Evolutionary conservation across 2,329 filamentous ascomycete genomes (phyloP).

Genomic region (Exophiala viscosa): DNA sequence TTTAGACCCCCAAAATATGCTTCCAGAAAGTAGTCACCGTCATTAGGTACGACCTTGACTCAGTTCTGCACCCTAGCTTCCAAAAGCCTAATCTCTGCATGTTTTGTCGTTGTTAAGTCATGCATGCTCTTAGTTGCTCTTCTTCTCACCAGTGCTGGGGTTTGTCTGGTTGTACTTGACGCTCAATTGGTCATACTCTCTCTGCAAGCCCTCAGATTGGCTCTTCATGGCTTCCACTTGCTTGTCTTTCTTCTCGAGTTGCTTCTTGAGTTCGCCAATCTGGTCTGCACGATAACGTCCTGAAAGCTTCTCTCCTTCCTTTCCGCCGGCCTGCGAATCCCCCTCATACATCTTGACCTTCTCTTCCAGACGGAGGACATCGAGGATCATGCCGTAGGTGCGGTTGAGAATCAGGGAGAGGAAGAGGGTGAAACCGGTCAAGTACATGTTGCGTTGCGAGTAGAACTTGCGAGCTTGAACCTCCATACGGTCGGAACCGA

Average conservation of each 20-base stretch:
- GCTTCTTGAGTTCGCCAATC: conserved; percentile 70
- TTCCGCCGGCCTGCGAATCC: conserved; percentile 55
- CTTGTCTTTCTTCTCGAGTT: conserved; percentile 69
- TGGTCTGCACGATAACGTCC: conserved; percentile 69
- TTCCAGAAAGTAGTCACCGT: neutral
- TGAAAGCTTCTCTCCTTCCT: conserved; percentile 69
- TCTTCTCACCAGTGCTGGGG: conserved; percentile 48
- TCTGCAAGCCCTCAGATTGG: conserved; percentile 76
- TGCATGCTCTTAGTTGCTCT: conserved; percentile 46
- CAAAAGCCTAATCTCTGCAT: neutral
- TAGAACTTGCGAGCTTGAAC: conserved; percentile 99
- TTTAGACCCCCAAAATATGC: neutral
- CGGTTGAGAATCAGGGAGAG: conserved; percentile 96
- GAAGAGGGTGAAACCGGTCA: conserved; percentile 98
- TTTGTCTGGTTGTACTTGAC: conserved; percentile 67
- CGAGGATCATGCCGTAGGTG: conserved; percentile 95
- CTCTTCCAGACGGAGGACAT: conserved; percentile 87
- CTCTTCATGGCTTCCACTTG: conserved; percentile 89
- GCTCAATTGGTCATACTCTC: conserved; percentile 80
- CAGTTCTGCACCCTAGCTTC: neutral
- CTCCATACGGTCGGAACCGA: conserved; percentile 94
- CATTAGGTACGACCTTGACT: neutral
- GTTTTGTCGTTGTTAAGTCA: neutral
- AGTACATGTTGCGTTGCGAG: conserved; percentile 99
- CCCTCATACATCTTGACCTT: conserved; percentile 81